A percentile compares a stretch with the other conserved stretches of the same genome.
Conservation (phyloP, 208 protist species). For the Balamuthia mandrillaris region DNA sequence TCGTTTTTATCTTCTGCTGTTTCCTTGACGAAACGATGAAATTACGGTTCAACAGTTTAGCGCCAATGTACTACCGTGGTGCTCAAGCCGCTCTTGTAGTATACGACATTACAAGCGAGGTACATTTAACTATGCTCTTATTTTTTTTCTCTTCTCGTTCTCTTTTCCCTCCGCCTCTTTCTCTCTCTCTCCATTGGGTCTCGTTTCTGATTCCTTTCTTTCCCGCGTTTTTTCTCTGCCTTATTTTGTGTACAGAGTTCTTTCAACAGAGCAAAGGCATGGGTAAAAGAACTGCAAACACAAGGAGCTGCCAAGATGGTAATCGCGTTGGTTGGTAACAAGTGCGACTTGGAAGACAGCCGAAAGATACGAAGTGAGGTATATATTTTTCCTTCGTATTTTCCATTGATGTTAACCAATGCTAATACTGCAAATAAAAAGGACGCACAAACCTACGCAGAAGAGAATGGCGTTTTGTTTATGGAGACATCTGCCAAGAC, state of each 20-base stretch:
- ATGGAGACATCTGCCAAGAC: constrained; percentile 85
- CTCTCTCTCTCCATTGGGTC: neutral
- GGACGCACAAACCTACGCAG: constrained; percentile 85
- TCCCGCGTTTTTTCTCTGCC: neutral
- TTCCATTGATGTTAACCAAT: too few relatives aligned
- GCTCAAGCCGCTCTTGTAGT: constrained; percentile 85
- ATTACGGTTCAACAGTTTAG: constrained; percentile 81
- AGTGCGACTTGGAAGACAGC: constrained; percentile 55
- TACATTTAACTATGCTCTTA: too few relatives aligned
- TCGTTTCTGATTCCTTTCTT: too few relatives aligned
- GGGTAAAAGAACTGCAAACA: constrained; percentile 65
- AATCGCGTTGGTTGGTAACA: constrained; percentile 63
- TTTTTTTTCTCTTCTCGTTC: too few relatives aligned
- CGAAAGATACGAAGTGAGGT: constrained; percentile 48
- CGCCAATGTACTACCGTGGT: constrained; percentile 88
- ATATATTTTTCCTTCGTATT: too few relatives aligned
- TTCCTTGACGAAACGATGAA: too few relatives aligned
- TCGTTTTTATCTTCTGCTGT: too few relatives aligned
- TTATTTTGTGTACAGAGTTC: constrained; percentile 34
- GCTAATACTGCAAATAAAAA: too few relatives aligned
- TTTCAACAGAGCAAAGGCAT: constrained; percentile 60
- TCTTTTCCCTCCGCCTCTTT: neutral
- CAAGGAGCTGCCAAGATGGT: constrained; percentile 55
- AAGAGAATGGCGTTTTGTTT: constrained; percentile 81
- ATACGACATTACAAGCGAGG: constrained; percentile 81